Conservation (phyloP, 169 alveolate species). For the Cryptosporidium baileyi region DNA sequence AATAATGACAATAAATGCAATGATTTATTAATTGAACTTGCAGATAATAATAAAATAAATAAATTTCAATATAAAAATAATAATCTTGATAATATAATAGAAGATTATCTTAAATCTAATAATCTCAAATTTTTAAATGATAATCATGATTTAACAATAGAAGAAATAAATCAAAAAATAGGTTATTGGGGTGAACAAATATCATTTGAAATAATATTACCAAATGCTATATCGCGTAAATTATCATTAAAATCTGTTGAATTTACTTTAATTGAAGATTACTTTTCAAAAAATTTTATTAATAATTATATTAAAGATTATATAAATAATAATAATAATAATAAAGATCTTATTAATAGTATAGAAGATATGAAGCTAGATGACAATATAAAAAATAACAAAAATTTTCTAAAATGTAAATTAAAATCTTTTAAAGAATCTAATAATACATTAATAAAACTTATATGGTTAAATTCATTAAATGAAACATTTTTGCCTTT, state of each 20-base stretch:
- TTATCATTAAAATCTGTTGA: slow-evolving; percentile 15
- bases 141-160: neutral
- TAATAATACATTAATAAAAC: neutral
- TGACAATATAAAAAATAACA: neutral
- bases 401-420: slow-evolving; percentile 13
- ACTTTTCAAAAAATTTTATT: slow-evolving; percentile 6
- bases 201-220: slow-evolving; percentile 42
- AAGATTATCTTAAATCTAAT: slow-evolving; percentile 22
- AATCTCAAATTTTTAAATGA: neutral
- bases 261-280: neutral
- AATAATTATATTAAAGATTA: neutral
- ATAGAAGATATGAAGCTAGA: slow-evolving; percentile 26
- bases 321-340: neutral
- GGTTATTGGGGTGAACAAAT: slow-evolving; percentile 65
- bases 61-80: neutral
- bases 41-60: neutral
- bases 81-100: slow-evolving; percentile 5
- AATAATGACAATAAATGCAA: neutral
- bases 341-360: neutral
- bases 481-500: slow-evolving; percentile 42
- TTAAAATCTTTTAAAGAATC: slow-evolving; percentile 23
- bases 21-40: neutral
- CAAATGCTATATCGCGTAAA: slow-evolving; percentile 56
- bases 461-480: slow-evolving; percentile 30
- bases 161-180: neutral